Percentiles rank a stretch among this genome's conserved stretches.
Conservation (phyloP, 2,329 filamentous ascomycete genomes). For the Teratosphaeria zuluensis region DNA sequence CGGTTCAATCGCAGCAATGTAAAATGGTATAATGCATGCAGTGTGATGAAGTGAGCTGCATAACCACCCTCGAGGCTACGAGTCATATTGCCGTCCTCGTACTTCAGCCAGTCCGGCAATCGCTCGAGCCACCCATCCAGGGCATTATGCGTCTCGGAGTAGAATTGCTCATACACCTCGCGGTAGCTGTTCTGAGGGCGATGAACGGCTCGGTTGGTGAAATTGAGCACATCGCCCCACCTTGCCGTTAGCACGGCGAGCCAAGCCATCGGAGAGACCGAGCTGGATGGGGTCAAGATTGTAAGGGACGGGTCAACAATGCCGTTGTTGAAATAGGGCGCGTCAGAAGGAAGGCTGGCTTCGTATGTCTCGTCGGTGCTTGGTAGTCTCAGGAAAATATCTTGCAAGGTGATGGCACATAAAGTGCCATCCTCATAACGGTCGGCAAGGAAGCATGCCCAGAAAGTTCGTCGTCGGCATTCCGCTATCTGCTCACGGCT, state of each 20-base stretch:
- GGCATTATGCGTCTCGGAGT: slow-evolving; percentile 42
- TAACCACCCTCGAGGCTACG: slow-evolving; percentile 44
- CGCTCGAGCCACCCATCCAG: slow-evolving; percentile 50
- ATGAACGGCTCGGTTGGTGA: slow-evolving; percentile 46
- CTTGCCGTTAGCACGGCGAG: slow-evolving; percentile 54
- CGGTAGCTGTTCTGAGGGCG: slow-evolving; percentile 34
- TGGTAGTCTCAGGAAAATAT: slow-evolving; percentile 59
- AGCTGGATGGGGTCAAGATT: slow-evolving; percentile 28
- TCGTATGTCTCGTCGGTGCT: slow-evolving; percentile 54
- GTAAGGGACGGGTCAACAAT: slow-evolving; percentile 30
- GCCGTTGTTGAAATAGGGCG: slow-evolving; percentile 52
- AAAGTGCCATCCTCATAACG: slow-evolving; percentile 45
- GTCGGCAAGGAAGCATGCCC: slow-evolving; percentile 62
- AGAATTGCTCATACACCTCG: slow-evolving; percentile 41
- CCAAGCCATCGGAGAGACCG: slow-evolving; percentile 47
- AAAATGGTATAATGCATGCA: slow-evolving; percentile 59
- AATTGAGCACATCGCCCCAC: slow-evolving; percentile 55
- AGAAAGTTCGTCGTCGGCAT: slow-evolving; percentile 60
- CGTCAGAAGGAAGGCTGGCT: slow-evolving; percentile 45
- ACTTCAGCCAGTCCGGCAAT: slow-evolving; percentile 47
- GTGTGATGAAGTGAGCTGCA: slow-evolving; percentile 50
- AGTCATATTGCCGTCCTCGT: slow-evolving; percentile 49
- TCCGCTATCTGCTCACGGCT: slow-evolving; percentile 44
- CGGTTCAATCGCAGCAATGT: slow-evolving; percentile 57
- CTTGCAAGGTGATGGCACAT: slow-evolving; percentile 51